Base-by-base conservation (phyloP, 2,329 filamentous ascomycete genomes). In the Didymosphaeria variabile region DNA sequence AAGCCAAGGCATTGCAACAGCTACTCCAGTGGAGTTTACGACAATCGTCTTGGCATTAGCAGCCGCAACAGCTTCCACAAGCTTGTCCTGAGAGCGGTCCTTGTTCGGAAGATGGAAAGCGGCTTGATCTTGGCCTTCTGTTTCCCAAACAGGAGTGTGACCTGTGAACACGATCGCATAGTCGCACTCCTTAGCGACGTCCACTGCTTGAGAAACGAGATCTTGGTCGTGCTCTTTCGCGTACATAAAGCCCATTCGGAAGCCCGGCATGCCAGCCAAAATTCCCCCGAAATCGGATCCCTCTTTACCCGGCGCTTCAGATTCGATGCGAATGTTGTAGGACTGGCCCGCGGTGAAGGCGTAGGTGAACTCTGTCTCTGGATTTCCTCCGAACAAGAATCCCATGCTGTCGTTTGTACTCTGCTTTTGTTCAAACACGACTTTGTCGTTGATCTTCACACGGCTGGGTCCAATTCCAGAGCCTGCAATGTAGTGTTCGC, bases 21-120 rank as follows among this genome's bases (percentile, higher is more conserved):
- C 91, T 0, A 91, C 92, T 38, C 91, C 92, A 0, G 90, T 92
- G 69, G 94, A 91, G 72, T 92, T 88, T 1, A 94, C 89, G 1
- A 95, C 87, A 1, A 88, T 87, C 1, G 90, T 89, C 58, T 89
- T 89, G 3, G 88, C 82, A 74, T 94, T 93, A 0, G 84, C 89
- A 0, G 83, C 83, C 5, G 88, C 82, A 0, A 94, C 87, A 1
- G 87, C 86, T 13, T 83, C 75, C 68, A 94, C 91, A 5, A 92
- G 83, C 40, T 85, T 83, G 71, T 91, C 88, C 68, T 89, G 86
- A 0, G 71, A 72, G 80, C 85, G 47, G 81, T 85, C 38, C 15
- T 71, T 46, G 19, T 55, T 72, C 7, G 87, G 87, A 5, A 90
- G 79, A 63, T 87, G 87, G 58, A 77, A 76, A 40, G 59, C 81